These are phyloP conservation scores for Penicillium sp. DNA, from an alignment of 2,329 filamentous ascomycete genomes.

Conservation along the genomic window DNA sequence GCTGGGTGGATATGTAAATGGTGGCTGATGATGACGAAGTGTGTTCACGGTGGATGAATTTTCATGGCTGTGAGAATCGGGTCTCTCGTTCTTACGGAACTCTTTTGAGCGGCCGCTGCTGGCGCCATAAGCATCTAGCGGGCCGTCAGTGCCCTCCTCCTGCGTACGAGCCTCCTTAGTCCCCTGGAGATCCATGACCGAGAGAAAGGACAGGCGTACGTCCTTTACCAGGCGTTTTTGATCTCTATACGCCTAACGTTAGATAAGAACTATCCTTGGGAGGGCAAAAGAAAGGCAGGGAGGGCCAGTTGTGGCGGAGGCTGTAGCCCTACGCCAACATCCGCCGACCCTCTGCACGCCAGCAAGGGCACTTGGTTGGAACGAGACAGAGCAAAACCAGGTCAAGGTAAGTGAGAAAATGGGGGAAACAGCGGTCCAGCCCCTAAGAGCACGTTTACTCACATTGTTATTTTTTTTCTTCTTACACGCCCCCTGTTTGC, in stretches of 20 bases:
- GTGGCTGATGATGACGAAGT: slow-evolving; percentile 24
- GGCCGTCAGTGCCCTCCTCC: slow-evolving; percentile 42
- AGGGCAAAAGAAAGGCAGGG: slow-evolving; percentile 7
- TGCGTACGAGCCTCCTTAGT: slow-evolving; percentile 46
- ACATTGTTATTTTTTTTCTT: slow-evolving; percentile 13
- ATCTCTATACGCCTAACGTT: slow-evolving; percentile 18
- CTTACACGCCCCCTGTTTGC: slow-evolving; percentile 27
- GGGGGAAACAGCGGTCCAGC: neutral
- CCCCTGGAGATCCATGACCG: slow-evolving; percentile 46
- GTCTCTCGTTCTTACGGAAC: slow-evolving; percentile 43
- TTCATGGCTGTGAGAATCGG: slow-evolving; percentile 35
- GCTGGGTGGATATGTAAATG: slow-evolving; percentile 29
- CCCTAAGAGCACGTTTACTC: slow-evolving; percentile 9
- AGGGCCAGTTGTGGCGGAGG: neutral
- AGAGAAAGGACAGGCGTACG: neutral
- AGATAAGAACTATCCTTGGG: slow-evolving; percentile 17
- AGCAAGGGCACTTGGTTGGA: neutral
- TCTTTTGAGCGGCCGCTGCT: slow-evolving; percentile 39
- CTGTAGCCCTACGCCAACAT: slow-evolving; percentile 5
- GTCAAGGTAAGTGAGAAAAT: neutral
- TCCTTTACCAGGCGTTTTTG: neutral
- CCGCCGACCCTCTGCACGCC: neutral
- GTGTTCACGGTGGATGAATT: slow-evolving; percentile 27
- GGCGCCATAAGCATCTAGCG: slow-evolving; percentile 39
- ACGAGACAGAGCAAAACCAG: neutral